Percentiles rank a stretch among this genome's conserved stretches.
These are phyloP conservation scores for Amanita exitialis DNA, from an alignment of 768 basidiomycete genomes.

Conservation along the genomic window DNA sequence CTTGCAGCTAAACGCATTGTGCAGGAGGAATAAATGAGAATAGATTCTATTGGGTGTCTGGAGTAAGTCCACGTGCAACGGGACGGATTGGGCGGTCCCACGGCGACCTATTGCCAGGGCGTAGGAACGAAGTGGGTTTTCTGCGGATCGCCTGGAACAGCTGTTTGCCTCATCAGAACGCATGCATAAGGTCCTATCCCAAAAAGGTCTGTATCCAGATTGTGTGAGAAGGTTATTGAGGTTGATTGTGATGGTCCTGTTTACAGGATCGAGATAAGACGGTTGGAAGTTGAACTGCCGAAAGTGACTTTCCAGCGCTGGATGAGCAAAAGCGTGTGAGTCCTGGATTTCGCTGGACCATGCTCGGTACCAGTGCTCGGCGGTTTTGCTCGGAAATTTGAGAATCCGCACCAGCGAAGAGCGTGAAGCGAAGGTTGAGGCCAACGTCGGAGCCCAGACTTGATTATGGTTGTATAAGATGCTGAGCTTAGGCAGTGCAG, in stretches of 20 bases:
- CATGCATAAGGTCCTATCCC: conserved; percentile 20
- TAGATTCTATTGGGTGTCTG: conserved; percentile 2
- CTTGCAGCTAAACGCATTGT: background rate
- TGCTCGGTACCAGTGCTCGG: background rate
- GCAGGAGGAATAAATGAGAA: background rate
- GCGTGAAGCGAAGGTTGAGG: background rate
- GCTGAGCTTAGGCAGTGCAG: background rate
- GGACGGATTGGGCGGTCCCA: conserved; percentile 18
- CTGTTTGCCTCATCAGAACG: conserved; percentile 8
- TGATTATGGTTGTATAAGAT: background rate
- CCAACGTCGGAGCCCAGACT: background rate
- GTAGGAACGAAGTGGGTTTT: conserved; percentile 21
- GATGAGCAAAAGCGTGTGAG: too few species aligned
- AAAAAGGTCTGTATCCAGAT: conserved; percentile 16
- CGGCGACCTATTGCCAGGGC: conserved; percentile 15
- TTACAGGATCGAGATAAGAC: background rate
- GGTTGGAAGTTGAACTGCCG: background rate
- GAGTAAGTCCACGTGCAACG: conserved; percentile 9
- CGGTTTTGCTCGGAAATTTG: background rate
- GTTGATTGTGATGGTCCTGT: background rate
- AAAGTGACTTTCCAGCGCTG: too few species aligned
- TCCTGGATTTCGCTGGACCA: too few species aligned
- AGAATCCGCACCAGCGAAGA: background rate
- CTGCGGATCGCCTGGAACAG: conserved; percentile 27
- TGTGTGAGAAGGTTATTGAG: conserved; percentile 12